phyloP scores from a whole-genome alignment of 495 filamentous ascomycete species.

The Podospora didyma region DNA sequence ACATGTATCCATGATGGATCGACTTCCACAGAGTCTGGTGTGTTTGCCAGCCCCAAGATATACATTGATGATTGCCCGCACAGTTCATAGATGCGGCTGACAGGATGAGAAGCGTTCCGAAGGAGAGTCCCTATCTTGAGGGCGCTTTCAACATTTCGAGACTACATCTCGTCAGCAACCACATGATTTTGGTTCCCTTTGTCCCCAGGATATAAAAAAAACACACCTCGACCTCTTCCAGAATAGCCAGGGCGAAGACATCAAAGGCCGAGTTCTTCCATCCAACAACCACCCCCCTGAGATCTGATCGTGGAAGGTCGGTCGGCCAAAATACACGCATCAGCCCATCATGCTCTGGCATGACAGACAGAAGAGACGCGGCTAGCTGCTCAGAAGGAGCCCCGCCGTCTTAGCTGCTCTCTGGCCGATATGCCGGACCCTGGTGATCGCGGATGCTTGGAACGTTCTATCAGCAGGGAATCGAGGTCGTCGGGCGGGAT shows the following conservation, averaged over 20 bases:
- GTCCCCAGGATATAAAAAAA: neutral
- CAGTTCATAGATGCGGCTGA: conserved; percentile 73
- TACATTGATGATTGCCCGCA: conserved; percentile 81
- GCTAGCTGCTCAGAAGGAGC: conserved; percentile 71
- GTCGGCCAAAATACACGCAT: conserved; percentile 98
- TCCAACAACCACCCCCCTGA: conserved; percentile 82
- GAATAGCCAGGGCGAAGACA: conserved; percentile 79
- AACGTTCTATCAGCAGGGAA: conserved; percentile 15
- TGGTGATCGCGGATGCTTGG: conserved; percentile 78
- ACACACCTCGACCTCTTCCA: conserved; percentile 87
- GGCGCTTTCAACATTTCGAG: conserved; percentile 78
- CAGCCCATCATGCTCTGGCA: conserved; percentile 93
- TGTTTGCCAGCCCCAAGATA: conserved; percentile 78
- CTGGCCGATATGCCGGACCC: conserved; percentile 86
- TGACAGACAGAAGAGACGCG: conserved; percentile 41
- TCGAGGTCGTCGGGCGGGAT: neutral
- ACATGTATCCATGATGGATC: conserved; percentile 70
- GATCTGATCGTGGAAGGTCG: conserved; percentile 68
- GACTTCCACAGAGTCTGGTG: conserved; percentile 45
- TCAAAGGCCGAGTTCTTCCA: conserved; percentile 93
- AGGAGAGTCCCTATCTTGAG: conserved; percentile 79
- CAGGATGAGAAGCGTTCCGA: conserved; percentile 76
- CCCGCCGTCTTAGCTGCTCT: conserved; percentile 89
- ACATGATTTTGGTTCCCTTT: conserved; percentile 6
- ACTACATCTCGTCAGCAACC: conserved; percentile 27